Conservation (phyloP, 2,329 filamentous ascomycete genomes). For the Ophiostoma pallidulum region DNA sequence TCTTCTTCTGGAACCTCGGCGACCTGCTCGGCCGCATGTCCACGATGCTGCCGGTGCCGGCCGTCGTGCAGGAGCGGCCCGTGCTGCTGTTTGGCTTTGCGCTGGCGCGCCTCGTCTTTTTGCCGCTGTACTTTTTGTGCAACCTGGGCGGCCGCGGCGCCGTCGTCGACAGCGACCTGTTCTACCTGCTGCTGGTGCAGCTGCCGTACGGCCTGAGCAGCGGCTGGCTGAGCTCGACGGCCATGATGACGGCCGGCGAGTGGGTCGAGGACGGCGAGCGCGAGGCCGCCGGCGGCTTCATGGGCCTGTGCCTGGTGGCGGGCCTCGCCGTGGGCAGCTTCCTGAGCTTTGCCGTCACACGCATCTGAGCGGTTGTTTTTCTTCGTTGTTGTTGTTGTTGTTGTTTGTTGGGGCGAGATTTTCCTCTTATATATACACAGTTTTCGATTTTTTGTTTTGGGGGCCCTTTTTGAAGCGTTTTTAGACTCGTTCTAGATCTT, state of each 20-base stretch:
- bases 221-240: slow-evolving; percentile 75
- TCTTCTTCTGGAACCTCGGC: slow-evolving; percentile 88
- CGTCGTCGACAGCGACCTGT: slow-evolving; percentile 66
- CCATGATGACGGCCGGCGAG: slow-evolving; percentile 82
- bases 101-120: slow-evolving; percentile 55
- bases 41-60: slow-evolving; percentile 44
- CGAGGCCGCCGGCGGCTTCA: slow-evolving; percentile 86
- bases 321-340: slow-evolving; percentile 81
- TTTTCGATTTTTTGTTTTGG: neutral
- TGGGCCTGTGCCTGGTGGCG: slow-evolving; percentile 81
- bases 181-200: slow-evolving; percentile 81
- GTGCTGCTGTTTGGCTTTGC: slow-evolving; percentile 57
- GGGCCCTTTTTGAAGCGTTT: too few species aligned
- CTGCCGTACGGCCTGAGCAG: slow-evolving; percentile 75
- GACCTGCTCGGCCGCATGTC: slow-evolving; percentile 69
- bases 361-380: slow-evolving; percentile 25
- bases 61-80: slow-evolving; percentile 53
- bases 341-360: slow-evolving; percentile 68
- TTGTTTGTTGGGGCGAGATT: neutral
- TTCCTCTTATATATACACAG: neutral
- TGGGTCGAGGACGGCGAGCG: slow-evolving; percentile 76
- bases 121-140: slow-evolving; percentile 83
- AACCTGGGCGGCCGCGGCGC: slow-evolving; percentile 74
- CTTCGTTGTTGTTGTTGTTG: neutral
- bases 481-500: too few species aligned